Conservation (phyloP, 177 flowering plant species). For the Tripterygium wilfordii region DNA sequence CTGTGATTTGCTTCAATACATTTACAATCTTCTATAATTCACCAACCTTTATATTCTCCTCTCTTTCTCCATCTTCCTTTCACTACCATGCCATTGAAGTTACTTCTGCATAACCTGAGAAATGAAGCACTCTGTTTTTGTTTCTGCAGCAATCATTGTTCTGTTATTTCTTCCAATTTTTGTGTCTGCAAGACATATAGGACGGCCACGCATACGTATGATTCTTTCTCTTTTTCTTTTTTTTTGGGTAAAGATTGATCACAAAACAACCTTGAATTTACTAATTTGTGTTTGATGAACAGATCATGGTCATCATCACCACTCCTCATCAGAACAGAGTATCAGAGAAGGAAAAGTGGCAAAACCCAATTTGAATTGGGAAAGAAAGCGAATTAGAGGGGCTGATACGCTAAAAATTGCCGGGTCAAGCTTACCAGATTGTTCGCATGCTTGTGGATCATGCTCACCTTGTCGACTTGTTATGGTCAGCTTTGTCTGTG, state of each 20-base stretch:
- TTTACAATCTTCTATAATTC: not conserved
- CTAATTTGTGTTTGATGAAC: not conserved
- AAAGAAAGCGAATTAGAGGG: slow-evolving; percentile 12
- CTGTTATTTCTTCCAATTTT: slow-evolving; percentile 26
- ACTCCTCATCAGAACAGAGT: not conserved
- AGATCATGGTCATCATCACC: slow-evolving; percentile 39
- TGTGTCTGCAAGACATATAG: slow-evolving; percentile 29
- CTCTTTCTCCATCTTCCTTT: not conserved
- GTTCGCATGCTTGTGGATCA: slow-evolving; percentile 91
- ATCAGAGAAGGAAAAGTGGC: not conserved
- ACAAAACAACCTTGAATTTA: no score
- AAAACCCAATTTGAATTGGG: slow-evolving; percentile 17
- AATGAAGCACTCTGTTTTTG: slow-evolving; percentile 22
- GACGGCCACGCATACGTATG: slow-evolving; percentile 28
- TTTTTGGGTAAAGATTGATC: no score
- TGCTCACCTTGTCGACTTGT: slow-evolving; percentile 83
- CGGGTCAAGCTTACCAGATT: slow-evolving; percentile 89
- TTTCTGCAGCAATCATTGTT: slow-evolving; percentile 14
- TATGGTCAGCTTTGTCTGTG: slow-evolving; percentile 86
- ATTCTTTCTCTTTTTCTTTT: not conserved
- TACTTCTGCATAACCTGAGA: slow-evolving; percentile 1
- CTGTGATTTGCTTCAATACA: slow-evolving; percentile 67
- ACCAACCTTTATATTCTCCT: slow-evolving; percentile 9
- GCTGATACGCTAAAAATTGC: slow-evolving; percentile 59
- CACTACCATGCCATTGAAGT: not conserved